Base-by-base conservation (phyloP, 306 rosid species). In the Pyrus communis region DNA sequence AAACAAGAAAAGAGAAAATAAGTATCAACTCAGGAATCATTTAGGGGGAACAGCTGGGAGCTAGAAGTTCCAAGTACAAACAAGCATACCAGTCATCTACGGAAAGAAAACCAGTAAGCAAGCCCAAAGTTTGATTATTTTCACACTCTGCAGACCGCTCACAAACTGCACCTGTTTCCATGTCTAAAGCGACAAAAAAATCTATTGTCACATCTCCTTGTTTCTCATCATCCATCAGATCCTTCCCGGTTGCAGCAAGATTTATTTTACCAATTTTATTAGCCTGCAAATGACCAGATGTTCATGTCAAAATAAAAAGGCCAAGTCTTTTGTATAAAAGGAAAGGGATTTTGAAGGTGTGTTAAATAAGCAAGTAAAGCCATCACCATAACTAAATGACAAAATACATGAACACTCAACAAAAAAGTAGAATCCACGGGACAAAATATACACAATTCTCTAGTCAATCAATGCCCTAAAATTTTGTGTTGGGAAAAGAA, bases 221-320 rank as follows among this genome's bases (percentile, higher is more conserved):
- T 84, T 95, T 95, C 86, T 92, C 98, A 23, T 95, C 98, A 80
- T 95, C 98, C 98, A 95, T 95, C 43, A 95, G 83, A 85, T 95
- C 98, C 82, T 95, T 95, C 67, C 98, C 98, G 13, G 91, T 95
- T 42, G 97, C 97, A 71, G 98, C 97, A 79, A 95, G 98, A 75
- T 95, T 95, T 88, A 95, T 95, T 86, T 86, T 90, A 59, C 98
- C 98, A 74, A 92, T 95, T 84, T 91, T 95, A 75, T 82, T 95
- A 61, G 97, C 98, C 98, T 95, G 96, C 57, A 72, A 67, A 82
- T 63, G 33, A 43, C 13, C 11, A 61, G 75, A 78, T 46, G 43
- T 40, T 67, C 59, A 62, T 22, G 25, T 57, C 17, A 55, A 9
- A 40, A 72, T 42, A 5, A 23, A 70, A 71, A 75, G 55, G 5